Conservation (phyloP, 2,329 filamentous ascomycete species). For the Shiraia sp. region DNA sequence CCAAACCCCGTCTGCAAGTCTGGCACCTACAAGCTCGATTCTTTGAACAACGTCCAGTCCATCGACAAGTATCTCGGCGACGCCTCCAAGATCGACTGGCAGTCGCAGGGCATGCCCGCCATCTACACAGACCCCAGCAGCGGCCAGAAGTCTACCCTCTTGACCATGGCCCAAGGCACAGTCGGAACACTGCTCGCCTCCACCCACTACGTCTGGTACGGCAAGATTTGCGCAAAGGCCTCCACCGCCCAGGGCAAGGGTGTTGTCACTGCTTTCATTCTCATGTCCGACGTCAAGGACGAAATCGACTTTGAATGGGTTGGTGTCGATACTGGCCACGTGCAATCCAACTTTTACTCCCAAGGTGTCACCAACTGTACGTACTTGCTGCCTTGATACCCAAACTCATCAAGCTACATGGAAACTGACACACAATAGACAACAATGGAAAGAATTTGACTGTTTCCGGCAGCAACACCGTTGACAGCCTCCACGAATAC, state of each 20-base stretch:
- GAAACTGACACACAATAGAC: constrained; percentile 57
- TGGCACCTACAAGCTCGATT: constrained; percentile 73
- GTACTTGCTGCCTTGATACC: constrained; percentile 40
- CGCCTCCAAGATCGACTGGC: constrained; percentile 79
- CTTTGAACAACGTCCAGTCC: constrained; percentile 68
- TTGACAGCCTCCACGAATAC: constrained; percentile 80
- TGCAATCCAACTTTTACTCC: constrained; percentile 96
- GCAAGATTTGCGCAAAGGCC: constrained; percentile 82
- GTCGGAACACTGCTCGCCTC: constrained; percentile 85
- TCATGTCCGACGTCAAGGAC: constrained; percentile 94
- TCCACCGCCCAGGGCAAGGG: constrained; percentile 83
- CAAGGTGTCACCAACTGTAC: constrained; percentile 90
- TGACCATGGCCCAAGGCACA: constrained; percentile 87
- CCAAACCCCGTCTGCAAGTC: constrained; percentile 81
- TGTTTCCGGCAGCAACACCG: constrained; percentile 64
- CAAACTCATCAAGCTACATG: no score
- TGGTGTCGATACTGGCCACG: constrained; percentile 73
- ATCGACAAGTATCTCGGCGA: constrained; percentile 89
- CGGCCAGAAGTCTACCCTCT: constrained; percentile 57
- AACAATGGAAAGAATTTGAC: constrained; percentile 74
- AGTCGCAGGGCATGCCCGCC: constrained; percentile 77
- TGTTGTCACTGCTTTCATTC: constrained; percentile 96
- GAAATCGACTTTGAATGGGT: constrained; percentile 98
- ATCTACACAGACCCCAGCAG: constrained; percentile 58
- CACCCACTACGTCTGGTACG: constrained; percentile 95